Percentiles rank a stretch among this genome's conserved stretches.
These are phyloP conservation scores for Pisolithus orientalis DNA, from an alignment of 768 basidiomycete genomes.

Conservation along the genomic window DNA sequence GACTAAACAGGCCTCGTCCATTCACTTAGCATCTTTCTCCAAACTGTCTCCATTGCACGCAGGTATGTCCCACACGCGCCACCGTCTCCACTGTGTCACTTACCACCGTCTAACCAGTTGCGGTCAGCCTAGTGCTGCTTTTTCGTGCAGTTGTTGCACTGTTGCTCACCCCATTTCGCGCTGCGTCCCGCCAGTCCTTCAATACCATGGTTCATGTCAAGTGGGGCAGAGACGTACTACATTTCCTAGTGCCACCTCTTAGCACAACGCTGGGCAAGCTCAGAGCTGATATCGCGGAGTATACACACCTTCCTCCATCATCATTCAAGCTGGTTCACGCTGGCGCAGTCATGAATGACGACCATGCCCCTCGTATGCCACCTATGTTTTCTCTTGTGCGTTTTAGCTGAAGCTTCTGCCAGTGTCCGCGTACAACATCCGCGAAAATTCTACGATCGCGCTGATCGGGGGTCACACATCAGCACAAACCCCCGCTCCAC, in stretches of 20 bases:
- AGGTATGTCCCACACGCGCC: constrained; percentile 10
- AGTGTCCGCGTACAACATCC: constrained; percentile 76
- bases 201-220: constrained; percentile 39
- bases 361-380: constrained; percentile 54
- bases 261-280: constrained; percentile 53
- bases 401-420: neutral
- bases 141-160: constrained; percentile 22
- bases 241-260: constrained; percentile 50
- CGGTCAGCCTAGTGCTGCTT: constrained; percentile 30
- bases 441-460: constrained; percentile 60
- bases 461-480: constrained; percentile 51
- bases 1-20: neutral
- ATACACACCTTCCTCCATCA: constrained; percentile 62
- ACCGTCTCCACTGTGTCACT: neutral
- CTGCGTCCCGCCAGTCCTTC: constrained; percentile 4
- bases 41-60: constrained; percentile 25
- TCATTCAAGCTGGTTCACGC: constrained; percentile 86
- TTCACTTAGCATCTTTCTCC: neutral
- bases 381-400: neutral
- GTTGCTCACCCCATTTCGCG: constrained; percentile 4
- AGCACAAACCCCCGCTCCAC: constrained; percentile 16
- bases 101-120: constrained; percentile 13
- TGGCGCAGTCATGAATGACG: constrained; percentile 88
- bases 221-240: constrained; percentile 45
- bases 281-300: constrained; percentile 57